phyloP scores from a whole-genome alignment of 768 basidiomycete genomes.

The Calocera viscosa region DNA sequence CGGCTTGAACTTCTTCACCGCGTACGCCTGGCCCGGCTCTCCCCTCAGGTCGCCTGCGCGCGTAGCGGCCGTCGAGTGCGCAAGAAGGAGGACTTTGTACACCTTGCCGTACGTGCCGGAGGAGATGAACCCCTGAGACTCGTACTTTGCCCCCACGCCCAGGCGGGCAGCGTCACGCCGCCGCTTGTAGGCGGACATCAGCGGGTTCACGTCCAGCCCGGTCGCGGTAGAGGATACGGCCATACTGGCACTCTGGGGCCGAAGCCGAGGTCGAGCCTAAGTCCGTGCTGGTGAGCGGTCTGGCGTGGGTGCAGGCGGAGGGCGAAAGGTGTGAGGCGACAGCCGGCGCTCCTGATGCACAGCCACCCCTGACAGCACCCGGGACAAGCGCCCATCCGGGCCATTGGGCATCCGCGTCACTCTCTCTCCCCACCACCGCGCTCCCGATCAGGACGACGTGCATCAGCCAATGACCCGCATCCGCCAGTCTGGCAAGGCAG shows the following conservation, averaged over 20 bases:
- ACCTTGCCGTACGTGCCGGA: constrained; percentile 98
- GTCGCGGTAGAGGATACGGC: background rate
- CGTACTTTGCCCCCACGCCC: constrained; percentile 68
- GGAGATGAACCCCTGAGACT: constrained; percentile 92
- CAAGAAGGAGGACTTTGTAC: constrained; percentile 64
- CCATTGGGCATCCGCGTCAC: too few relatives aligned
- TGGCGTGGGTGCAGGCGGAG: too few relatives aligned
- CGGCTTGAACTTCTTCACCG: constrained; percentile 99
- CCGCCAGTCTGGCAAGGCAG: too few relatives aligned
- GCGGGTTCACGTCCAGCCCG: constrained; percentile 1
- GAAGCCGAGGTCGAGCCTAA: too few relatives aligned
- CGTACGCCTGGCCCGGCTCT: constrained; percentile 56
- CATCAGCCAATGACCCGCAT: too few relatives aligned
- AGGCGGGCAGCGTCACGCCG: constrained; percentile 59
- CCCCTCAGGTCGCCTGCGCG: constrained; percentile 50
- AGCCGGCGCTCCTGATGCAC: too few relatives aligned
- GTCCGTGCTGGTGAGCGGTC: too few relatives aligned
- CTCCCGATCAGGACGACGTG: too few relatives aligned
- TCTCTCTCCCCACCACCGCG: too few relatives aligned
- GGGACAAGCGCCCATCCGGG: too few relatives aligned
- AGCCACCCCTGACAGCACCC: too few relatives aligned
- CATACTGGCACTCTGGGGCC: background rate
- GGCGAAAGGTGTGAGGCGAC: too few relatives aligned
- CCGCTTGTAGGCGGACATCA: constrained; percentile 70
- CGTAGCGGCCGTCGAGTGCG: constrained; percentile 22